These are phyloP conservation scores for Ustilago esculenta DNA, from an alignment of 1,284 basidiomycete species.

Conservation along the genomic window DNA sequence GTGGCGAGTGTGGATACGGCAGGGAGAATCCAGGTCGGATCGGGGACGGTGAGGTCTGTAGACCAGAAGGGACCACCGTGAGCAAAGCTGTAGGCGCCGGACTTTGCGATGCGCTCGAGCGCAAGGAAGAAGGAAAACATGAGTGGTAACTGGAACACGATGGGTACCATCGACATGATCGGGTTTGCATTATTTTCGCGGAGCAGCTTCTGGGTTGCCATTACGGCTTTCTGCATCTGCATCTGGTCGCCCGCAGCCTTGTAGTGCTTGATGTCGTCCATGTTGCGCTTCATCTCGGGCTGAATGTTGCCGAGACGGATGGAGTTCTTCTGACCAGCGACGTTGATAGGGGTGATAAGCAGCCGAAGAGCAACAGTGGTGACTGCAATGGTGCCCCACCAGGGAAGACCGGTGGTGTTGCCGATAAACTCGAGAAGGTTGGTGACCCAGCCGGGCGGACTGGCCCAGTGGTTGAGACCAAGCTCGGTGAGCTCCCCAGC, in stretches of 20 bases:
- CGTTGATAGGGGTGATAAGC: slow-evolving; percentile 76
- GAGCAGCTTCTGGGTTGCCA: slow-evolving; percentile 76
- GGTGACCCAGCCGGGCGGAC: slow-evolving; percentile 71
- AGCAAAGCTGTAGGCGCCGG: slow-evolving; percentile 78
- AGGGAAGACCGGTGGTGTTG: slow-evolving; percentile 73
- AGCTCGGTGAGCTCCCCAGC: slow-evolving; percentile 81
- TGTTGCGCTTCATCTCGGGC: slow-evolving; percentile 73
- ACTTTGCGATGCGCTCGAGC: slow-evolving; percentile 76
- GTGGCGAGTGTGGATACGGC: slow-evolving; percentile 74
- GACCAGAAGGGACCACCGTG: slow-evolving; percentile 81
- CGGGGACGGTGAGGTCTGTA: slow-evolving; percentile 79
- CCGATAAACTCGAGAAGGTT: slow-evolving; percentile 78
- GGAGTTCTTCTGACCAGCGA: slow-evolving; percentile 76
- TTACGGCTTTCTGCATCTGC: slow-evolving; percentile 72
- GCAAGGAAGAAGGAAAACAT: slow-evolving; percentile 88
- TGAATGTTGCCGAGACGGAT: slow-evolving; percentile 77
- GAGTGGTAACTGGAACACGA: slow-evolving; percentile 78
- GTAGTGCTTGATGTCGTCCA: slow-evolving; percentile 71
- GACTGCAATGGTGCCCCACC: slow-evolving; percentile 73
- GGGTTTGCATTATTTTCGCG: slow-evolving; percentile 78
- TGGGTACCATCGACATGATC: slow-evolving; percentile 72
- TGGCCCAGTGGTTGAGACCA: slow-evolving; percentile 74
- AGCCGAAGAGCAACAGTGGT: slow-evolving; percentile 78
- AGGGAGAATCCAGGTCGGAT: slow-evolving; percentile 83
- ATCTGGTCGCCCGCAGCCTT: slow-evolving; percentile 71